Conservation (phyloP, 2,329 filamentous ascomycete species). For the Bipolaris gigantea region DNA sequence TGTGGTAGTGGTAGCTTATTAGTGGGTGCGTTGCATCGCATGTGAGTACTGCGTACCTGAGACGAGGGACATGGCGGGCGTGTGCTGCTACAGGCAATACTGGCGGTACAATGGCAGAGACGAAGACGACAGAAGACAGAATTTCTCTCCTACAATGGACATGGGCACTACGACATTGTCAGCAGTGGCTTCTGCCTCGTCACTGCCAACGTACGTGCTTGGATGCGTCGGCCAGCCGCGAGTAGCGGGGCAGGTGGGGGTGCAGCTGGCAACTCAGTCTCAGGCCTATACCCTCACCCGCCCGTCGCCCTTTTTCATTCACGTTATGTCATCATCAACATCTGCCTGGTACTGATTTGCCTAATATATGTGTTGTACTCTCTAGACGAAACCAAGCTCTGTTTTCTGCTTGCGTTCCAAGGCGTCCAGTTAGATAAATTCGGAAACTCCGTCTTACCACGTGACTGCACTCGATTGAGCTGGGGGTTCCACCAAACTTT, state of each 20-base stretch:
- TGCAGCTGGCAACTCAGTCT: conserved; percentile 1
- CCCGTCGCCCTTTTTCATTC: not conserved
- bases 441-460: too few species aligned
- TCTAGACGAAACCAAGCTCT: too few species aligned
- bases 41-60: conserved; percentile 16
- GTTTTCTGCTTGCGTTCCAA: too few species aligned
- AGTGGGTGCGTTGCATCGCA: not conserved
- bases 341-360: too few species aligned
- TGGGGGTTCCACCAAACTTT: too few species aligned
- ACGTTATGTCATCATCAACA: too few species aligned
- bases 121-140: conserved; percentile 5
- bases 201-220: conserved; percentile 6
- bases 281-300: not conserved
- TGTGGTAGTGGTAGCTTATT: conserved; percentile 33
- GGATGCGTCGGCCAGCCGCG: conserved; percentile 1
- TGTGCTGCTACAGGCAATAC: too few species aligned
- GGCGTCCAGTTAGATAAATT: too few species aligned
- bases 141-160: too few species aligned
- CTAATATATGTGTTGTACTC: too few species aligned
- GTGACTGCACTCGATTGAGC: too few species aligned
- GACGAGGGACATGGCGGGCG: conserved; percentile 20
- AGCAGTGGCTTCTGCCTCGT: conserved; percentile 9
- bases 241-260: conserved; percentile 13
- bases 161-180: not conserved
- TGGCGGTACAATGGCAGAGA: not conserved